These are phyloP conservation scores for Pseudogymnoascus sp. DNA, from an alignment of 2,329 filamentous ascomycete species.

Conservation along the genomic window DNA sequence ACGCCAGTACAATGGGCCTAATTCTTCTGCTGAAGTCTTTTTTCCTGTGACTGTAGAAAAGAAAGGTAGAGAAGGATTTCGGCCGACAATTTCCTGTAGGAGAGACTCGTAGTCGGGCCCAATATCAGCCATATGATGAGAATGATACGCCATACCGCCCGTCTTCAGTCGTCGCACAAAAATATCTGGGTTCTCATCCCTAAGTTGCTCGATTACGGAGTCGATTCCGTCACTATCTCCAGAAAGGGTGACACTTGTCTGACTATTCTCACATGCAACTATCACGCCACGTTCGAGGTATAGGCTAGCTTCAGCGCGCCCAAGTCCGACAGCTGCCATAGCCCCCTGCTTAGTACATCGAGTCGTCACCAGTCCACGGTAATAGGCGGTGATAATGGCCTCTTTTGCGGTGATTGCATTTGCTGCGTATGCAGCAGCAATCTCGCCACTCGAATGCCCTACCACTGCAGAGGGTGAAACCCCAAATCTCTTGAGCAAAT, in stretches of 20 bases:
- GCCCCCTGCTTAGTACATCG: conserved; percentile 30
- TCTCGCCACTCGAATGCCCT: conserved; percentile 43
- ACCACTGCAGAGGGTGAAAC: conserved; percentile 33
- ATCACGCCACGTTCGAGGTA: conserved; percentile 15
- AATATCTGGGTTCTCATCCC: conserved; percentile 15
- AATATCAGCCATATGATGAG: conserved; percentile 29
- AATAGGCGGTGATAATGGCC: conserved; percentile 39
- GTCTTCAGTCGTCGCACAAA: conserved; percentile 20
- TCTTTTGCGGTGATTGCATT: conserved; percentile 28
- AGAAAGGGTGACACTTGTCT: conserved; percentile 22
- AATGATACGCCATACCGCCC: conserved; percentile 25
- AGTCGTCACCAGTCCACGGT: conserved; percentile 27
- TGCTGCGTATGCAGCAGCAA: conserved; percentile 38
- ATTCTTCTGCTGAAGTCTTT: not conserved
- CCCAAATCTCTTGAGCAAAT: conserved; percentile 36
- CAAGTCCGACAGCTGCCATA: conserved; percentile 46
- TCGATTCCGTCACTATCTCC: conserved; percentile 17
- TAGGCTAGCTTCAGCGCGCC: conserved; percentile 17
- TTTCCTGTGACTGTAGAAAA: conserved; percentile 15
- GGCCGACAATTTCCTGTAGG: not conserved
- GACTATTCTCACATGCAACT: conserved; percentile 30
- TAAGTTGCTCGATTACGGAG: conserved; percentile 17
- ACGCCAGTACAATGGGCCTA: conserved; percentile 35
- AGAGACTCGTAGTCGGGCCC: conserved; percentile 20
- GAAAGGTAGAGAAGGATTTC: not conserved